A percentile compares a stretch with the other conserved stretches of the same genome.
Conservation (phyloP, 371 early-diverging fungal species). For the Mucor ambiguus region DNA sequence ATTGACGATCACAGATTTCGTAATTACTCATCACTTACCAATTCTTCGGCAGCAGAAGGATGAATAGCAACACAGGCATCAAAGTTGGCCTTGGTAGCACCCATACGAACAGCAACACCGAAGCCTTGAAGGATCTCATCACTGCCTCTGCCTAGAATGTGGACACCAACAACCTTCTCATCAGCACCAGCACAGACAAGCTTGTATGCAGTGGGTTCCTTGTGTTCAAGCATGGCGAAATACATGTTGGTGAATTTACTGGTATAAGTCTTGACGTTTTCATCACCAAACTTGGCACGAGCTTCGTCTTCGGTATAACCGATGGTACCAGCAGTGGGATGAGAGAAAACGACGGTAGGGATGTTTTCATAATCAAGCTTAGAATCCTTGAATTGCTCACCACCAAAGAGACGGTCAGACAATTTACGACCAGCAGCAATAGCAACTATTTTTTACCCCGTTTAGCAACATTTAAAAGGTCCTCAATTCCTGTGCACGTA, state of each 20-base stretch:
- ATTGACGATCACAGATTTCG: neutral
- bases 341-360: constrained; percentile 97
- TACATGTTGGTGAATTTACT: constrained; percentile 93
- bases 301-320: constrained; percentile 92
- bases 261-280: constrained; percentile 82
- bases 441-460: constrained; percentile 59
- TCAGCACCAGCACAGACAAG: constrained; percentile 82
- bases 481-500: constrained; percentile 14
- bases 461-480: neutral
- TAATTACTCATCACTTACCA: constrained; percentile 47
- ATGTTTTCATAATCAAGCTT: constrained; percentile 94
- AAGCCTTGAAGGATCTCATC: constrained; percentile 97
- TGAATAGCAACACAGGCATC: constrained; percentile 97
- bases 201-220: constrained; percentile 90
- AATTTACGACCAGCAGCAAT: constrained; percentile 95
- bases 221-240: constrained; percentile 85
- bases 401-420: constrained; percentile 91
- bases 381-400: constrained; percentile 58
- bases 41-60: constrained; percentile 96
- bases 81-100: constrained; percentile 96
- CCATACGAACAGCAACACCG: constrained; percentile 86
- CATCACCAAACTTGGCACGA: constrained; percentile 70
- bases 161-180: constrained; percentile 96
- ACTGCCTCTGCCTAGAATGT: constrained; percentile 89
- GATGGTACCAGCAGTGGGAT: constrained; percentile 89